Evolutionary conservation across 768 basidiomycete genomes (phyloP).

Genomic region (Lactifluus volemus): DNA sequence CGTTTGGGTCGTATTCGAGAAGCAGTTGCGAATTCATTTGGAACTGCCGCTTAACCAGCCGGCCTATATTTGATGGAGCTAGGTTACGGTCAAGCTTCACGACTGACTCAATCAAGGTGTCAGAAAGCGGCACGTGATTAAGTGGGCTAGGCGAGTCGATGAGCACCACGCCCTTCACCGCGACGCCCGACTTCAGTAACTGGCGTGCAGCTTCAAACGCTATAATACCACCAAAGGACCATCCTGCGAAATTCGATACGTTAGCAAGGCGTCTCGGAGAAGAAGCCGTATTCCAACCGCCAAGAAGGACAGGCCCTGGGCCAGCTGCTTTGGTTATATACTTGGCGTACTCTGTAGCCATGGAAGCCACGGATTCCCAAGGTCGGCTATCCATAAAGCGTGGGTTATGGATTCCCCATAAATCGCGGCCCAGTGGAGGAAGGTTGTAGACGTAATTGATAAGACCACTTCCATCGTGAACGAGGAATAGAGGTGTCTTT

Average conservation of each 20-base stretch:
- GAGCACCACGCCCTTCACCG: slow-evolving; percentile 49
- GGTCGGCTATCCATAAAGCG: slow-evolving; percentile 34
- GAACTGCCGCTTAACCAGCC: slow-evolving; percentile 41
- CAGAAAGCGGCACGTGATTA: slow-evolving; percentile 43
- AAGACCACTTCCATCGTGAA: slow-evolving; percentile 70
- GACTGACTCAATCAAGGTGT: slow-evolving; percentile 40
- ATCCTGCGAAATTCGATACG: slow-evolving; percentile 36
- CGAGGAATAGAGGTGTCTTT: slow-evolving; percentile 44
- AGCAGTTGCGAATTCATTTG: slow-evolving; percentile 40
- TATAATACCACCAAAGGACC: slow-evolving; percentile 72
- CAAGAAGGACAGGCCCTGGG: slow-evolving; percentile 40
- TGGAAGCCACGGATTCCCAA: slow-evolving; percentile 43
- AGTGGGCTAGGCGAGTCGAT: slow-evolving; percentile 60
- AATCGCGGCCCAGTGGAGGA: slow-evolving; percentile 36
- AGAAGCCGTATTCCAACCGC: slow-evolving; percentile 37
- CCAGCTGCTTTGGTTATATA: slow-evolving; percentile 30
- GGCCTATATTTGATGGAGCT: slow-evolving; percentile 26
- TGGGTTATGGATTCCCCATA: slow-evolving; percentile 59
- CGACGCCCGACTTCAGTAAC: slow-evolving; percentile 35
- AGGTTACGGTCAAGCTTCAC: slow-evolving; percentile 27
- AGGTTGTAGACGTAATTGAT: slow-evolving; percentile 43
- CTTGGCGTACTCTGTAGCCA: slow-evolving; percentile 45
- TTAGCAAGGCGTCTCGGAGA: background rate
- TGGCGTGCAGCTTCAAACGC: slow-evolving; percentile 57
- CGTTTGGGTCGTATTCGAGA: slow-evolving; percentile 34